These are phyloP conservation scores for Naganishia friedmannii DNA, from an alignment of 768 basidiomycete species.

Conservation along the genomic window DNA sequence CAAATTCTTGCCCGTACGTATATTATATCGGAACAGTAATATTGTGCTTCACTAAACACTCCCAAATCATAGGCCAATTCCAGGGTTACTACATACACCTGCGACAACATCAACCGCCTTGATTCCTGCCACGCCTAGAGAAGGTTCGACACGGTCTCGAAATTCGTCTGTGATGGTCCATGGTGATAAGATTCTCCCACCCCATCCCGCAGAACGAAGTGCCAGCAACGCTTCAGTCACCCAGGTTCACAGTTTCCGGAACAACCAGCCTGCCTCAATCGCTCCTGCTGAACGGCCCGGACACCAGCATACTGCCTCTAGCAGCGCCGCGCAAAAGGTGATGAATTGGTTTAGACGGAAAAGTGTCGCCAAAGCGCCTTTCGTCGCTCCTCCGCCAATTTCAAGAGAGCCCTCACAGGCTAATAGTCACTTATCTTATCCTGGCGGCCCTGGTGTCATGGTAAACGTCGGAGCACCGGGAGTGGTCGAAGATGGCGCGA, in stretches of 20 bases:
- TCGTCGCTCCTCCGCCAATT: slow-evolving; percentile 28
- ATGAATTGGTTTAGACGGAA: slow-evolving; percentile 91
- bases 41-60: background rate
- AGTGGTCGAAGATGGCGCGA: background rate
- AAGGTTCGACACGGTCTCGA: slow-evolving; percentile 35
- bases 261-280: background rate
- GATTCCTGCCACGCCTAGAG: background rate
- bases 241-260: slow-evolving; percentile 39
- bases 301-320: slow-evolving; percentile 41
- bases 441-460: background rate
- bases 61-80: background rate
- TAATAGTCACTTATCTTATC: background rate
- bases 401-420: slow-evolving; percentile 25
- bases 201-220: slow-evolving; percentile 59
- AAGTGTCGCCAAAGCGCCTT: slow-evolving; percentile 44
- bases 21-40: no score
- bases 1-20: background rate
- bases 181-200: slow-evolving; percentile 39
- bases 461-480: background rate
- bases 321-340: slow-evolving; percentile 70
- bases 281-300: background rate
- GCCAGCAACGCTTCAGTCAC: slow-evolving; percentile 56
- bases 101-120: background rate
- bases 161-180: slow-evolving; percentile 39
- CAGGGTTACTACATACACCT: background rate